Base-by-base conservation (phyloP, 2,329 filamentous ascomycete genomes). In the Colletotrichum sp. region DNA sequence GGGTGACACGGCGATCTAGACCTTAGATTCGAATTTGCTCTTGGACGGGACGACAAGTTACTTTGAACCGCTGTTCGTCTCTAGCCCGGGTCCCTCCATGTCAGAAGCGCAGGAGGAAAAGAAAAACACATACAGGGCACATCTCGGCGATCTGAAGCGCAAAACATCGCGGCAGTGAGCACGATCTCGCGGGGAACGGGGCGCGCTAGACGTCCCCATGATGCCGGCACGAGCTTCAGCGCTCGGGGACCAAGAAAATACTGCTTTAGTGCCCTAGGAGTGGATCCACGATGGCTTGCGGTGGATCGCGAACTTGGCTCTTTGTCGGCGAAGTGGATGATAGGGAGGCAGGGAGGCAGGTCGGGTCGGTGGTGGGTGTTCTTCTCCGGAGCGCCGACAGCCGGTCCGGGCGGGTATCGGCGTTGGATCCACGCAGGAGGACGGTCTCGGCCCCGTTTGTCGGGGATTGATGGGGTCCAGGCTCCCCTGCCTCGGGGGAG, bases 401-500 rank as follows among this genome's bases (percentile, higher is more conserved):
- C 73, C 73, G 73, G 52, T 60, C 64, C 73, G 64, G 73, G 64
- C 73, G 73, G 73, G 28, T 75, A 30, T 75, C 73, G 73, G 73
- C 38, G 43, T 43, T 70, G 64, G 73, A 64, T 73, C 58, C 48
- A 67, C 69, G 69, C 1, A 43, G 18, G 32, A n/a, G 55, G 56
- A 38, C 28, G 64, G 64, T 13, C 70, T 56, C 73, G 70, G 73
- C 70, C 70, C 70, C 73, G 64, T 73, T 60, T 73, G 70, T 73
- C 64, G 70, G 73, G 62, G 56, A 73, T 48, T 21, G 18, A 64
- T 67, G 69, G 62, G 16, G 70, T 32, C 34, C 52, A 48, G 55
- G 64, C n/a, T 32, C n/a, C 24, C 43, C 34, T 73, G 38, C 30
- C 16, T 8, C 24, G 26, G 30, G n/a, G 10, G n/a, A 64, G 56